These are phyloP conservation scores for Protomyces lactucae-debilis DNA, from an alignment of 1,139 yeast species.

Conservation along the genomic window DNA sequence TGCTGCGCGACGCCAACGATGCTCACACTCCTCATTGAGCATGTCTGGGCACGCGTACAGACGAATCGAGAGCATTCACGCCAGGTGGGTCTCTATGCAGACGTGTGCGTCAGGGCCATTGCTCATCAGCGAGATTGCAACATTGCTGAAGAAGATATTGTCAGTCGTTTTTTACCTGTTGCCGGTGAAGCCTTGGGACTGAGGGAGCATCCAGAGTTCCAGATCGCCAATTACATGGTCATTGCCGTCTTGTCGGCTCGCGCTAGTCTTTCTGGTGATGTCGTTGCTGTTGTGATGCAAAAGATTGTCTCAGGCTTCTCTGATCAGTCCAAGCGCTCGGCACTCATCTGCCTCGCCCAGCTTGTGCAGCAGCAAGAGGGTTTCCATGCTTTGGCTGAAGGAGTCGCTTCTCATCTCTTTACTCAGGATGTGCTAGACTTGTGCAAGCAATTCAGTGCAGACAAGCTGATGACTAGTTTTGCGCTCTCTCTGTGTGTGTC, in stretches of 20 bases:
- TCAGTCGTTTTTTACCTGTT: constrained; percentile 48
- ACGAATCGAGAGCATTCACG: constrained; percentile 49
- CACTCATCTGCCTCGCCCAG: constrained; percentile 43
- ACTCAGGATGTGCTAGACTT: constrained; percentile 21
- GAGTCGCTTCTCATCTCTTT: constrained; percentile 7
- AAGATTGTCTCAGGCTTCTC: constrained; percentile 53
- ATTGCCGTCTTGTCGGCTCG: constrained; percentile 73
- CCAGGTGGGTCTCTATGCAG: constrained; percentile 71
- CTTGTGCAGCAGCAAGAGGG: constrained; percentile 32
- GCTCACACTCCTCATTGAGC: constrained; percentile 59
- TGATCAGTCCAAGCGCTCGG: constrained; percentile 39
- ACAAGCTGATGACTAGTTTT: constrained; percentile 26
- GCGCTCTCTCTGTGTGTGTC: constrained; percentile 4
- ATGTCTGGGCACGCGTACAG: constrained; percentile 52
- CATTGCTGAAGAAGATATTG: constrained; percentile 39
- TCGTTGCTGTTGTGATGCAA: constrained; percentile 64
- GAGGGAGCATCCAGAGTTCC: constrained; percentile 54
- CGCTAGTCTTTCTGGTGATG: constrained; percentile 58
- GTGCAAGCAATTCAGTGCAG: constrained; percentile 26
- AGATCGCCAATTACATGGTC: constrained; percentile 76
- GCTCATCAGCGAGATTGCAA: constrained; percentile 46
- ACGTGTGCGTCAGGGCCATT: constrained; percentile 65
- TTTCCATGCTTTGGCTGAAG: constrained; percentile 10
- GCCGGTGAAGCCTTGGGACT: constrained; percentile 38
- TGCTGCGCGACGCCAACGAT: constrained; percentile 59